A percentile compares a stretch with the other conserved stretches of the same genome.
These are phyloP conservation scores for Pythium dissotocum DNA, from an alignment of 352 stramenopile species.

Conservation along the genomic window DNA sequence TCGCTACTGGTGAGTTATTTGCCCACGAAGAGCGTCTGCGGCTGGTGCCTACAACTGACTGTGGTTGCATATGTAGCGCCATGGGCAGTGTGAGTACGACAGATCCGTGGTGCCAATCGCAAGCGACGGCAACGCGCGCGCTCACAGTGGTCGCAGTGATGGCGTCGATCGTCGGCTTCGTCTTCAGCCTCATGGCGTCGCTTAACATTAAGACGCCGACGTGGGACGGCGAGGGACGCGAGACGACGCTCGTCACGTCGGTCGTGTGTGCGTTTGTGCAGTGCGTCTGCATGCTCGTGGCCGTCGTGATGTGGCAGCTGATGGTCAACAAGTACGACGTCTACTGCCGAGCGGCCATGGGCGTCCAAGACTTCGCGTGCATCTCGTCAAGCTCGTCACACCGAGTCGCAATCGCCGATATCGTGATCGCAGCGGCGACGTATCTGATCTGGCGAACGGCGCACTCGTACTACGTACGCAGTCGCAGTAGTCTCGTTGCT, in stretches of 20 bases:
- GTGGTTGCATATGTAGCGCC: slow-evolving; percentile 8
- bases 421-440: slow-evolving; percentile 42
- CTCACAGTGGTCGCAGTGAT: slow-evolving; percentile 59
- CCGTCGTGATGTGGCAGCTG: slow-evolving; percentile 55
- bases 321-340: slow-evolving; percentile 57
- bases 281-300: slow-evolving; percentile 39
- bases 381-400: slow-evolving; percentile 46
- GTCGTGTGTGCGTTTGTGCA: slow-evolving; percentile 60
- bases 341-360: slow-evolving; percentile 40
- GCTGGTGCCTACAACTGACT: background rate
- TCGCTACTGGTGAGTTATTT: slow-evolving; percentile 25
- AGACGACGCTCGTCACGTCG: slow-evolving; percentile 54
- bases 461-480: slow-evolving; percentile 59
- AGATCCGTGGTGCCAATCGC: slow-evolving; percentile 69
- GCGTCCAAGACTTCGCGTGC: slow-evolving; percentile 59
- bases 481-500: background rate
- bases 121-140: slow-evolving; percentile 43
- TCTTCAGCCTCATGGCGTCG: slow-evolving; percentile 50
- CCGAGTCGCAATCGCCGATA: slow-evolving; percentile 40
- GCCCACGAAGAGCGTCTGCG: background rate
- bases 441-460: slow-evolving; percentile 64
- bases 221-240: slow-evolving; percentile 68
- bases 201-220: slow-evolving; percentile 65
- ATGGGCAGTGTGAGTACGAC: slow-evolving; percentile 17
- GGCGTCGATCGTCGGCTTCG: slow-evolving; percentile 54